These are phyloP conservation scores for Blepharisma undulans DNA, from an alignment of 169 alveolate genomes.

Conservation along the genomic window DNA sequence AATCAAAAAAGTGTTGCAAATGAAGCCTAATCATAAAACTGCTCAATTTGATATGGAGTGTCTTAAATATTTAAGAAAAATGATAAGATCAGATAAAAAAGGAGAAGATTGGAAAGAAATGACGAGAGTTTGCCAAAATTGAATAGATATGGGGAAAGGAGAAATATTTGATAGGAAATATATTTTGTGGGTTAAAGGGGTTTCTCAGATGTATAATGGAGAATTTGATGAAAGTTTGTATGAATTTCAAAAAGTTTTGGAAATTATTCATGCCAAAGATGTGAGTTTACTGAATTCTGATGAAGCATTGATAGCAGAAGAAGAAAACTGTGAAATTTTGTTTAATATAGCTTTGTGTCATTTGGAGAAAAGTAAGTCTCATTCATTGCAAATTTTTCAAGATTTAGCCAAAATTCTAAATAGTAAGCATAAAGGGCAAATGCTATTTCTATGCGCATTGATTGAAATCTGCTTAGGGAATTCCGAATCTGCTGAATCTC, in stretches of 20 bases:
- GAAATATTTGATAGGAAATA: background rate
- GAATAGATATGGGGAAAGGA: conserved; percentile 1
- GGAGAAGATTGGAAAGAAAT: background rate
- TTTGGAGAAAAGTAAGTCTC: background rate
- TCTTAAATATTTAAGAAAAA: background rate
- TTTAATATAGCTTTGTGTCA: conserved; percentile 37
- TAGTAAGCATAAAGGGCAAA: conserved; percentile 18
- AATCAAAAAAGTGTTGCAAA: background rate
- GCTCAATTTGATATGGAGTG: background rate
- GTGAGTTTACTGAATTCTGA: background rate
- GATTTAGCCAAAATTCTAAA: background rate
- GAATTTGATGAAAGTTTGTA: background rate
- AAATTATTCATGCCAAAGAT: background rate
- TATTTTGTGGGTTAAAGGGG: conserved; percentile 25
- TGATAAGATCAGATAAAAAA: background rate
- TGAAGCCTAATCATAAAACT: background rate
- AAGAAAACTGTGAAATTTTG: conserved; percentile 16
- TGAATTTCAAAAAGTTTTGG: background rate
- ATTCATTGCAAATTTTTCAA: background rate
- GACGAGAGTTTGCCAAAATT: background rate
- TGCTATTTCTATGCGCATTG: conserved; percentile 6
- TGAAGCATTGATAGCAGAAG: conserved; percentile 19
- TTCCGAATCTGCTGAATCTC: background rate
- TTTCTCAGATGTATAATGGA: background rate
- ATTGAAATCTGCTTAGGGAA: background rate